Evolutionary conservation across 1,139 yeast genomes (phyloP), one percentile per base, ranked within the genome.

Genomic region (Trichomonascaceae sp.): DNA sequence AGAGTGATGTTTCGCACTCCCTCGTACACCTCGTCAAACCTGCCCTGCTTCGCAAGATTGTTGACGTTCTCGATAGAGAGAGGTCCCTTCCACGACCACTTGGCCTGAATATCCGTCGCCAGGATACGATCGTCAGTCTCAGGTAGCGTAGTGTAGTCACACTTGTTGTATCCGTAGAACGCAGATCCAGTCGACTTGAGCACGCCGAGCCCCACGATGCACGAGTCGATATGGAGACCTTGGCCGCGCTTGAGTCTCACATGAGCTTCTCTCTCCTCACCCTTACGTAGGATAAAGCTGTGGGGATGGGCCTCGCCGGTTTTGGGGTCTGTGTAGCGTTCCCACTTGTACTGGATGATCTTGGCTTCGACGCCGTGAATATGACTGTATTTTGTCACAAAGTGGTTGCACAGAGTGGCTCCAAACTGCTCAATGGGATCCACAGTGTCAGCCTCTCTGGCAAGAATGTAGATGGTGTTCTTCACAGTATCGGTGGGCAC

Each of bases 401-500:
- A 85, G 57, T 84, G 95, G 50, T 75, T 65, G 31, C 84, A 93
- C 43, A 85, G 65, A 44, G 74, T 81, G 27, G 87, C 84, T 27
- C 92, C 96, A 59, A 82, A 85, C 38, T 79, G 66, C 65, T 85
- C 96, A 46, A 81, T 77, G 41, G 95, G 94, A 81, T 89, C 81
- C 28, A 58, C 62, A 6, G 23, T 20, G 40, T 81, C 81, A 38
- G 74, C 68, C 50, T 67, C 76, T 60, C 80, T 81, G 42, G 94
- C 95, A 48, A 81, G 76, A 27, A 85, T 55, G 76, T 53, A 67
- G 43, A 82, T 73, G 37, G 95, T 85, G 65, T 85, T 85, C 60
- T 85, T 85, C 41, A 84, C 87, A 1, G 95, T 84, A 58, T 85
- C 96, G 9, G 96, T 85, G 37, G 96, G 95, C 31, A 85, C 93